A percentile compares a stretch with the other conserved stretches of the same genome.
phyloP scores from a whole-genome alignment of 169 alveolate species.

The Cryptosporidium tyzzeri region DNA sequence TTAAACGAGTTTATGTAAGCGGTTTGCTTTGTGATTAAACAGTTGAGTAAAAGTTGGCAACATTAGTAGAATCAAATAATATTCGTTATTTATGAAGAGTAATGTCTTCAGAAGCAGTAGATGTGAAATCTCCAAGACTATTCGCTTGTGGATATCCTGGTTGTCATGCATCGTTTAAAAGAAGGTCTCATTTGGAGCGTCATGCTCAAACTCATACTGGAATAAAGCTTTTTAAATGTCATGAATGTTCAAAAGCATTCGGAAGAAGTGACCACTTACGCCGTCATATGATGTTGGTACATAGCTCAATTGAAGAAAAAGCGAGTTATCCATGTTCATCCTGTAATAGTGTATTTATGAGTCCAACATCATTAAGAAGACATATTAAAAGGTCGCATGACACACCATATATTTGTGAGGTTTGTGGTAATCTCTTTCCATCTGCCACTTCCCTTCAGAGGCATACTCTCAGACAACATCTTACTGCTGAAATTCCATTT shows the following conservation, averaged over 20 bases:
- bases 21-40: conserved; percentile 37
- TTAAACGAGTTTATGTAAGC: conserved; percentile 66
- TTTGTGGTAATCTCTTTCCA: conserved; percentile 72
- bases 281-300: conserved; percentile 75
- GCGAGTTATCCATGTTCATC: conserved; percentile 75
- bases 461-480: conserved; percentile 74
- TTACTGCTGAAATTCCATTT: conserved; percentile 76
- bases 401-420: conserved; percentile 74
- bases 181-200: conserved; percentile 74
- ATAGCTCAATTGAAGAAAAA: conserved; percentile 71
- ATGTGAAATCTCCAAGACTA: conserved; percentile 76
- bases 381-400: conserved; percentile 75
- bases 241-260: conserved; percentile 73
- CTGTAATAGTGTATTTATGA: conserved; percentile 71
- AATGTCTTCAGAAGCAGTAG: conserved; percentile 76
- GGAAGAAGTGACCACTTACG: conserved; percentile 76
- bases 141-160: conserved; percentile 77
- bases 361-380: conserved; percentile 73
- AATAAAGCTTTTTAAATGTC: conserved; percentile 73
- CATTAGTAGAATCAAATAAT: conserved; percentile 1
- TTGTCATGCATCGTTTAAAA: conserved; percentile 76
- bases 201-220: conserved; percentile 77
- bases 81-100: conserved; percentile 72
- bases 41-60: conserved; percentile 57
- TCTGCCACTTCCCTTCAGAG: conserved; percentile 74